Evolutionary conservation across 2,329 filamentous ascomycete species (phyloP).

Genomic region (Colletotrichum sp.): DNA sequence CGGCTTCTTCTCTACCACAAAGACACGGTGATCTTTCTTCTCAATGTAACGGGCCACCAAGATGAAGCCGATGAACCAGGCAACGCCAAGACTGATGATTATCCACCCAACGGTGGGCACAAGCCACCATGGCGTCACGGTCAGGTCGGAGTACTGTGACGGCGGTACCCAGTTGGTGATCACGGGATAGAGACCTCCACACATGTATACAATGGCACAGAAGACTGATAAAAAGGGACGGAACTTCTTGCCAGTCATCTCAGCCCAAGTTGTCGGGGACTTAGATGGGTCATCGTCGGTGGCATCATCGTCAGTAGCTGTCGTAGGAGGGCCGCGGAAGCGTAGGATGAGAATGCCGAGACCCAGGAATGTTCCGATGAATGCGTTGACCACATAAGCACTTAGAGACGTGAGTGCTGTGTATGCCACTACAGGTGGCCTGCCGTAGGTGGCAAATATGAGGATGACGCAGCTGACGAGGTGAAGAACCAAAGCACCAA

Average conservation of each 20-base stretch:
- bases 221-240: constrained; percentile 34
- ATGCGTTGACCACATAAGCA: constrained; percentile 38
- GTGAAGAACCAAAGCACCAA: constrained; percentile 39
- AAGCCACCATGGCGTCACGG: constrained; percentile 31
- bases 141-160: not conserved
- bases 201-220: constrained; percentile 32
- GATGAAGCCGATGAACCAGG: constrained; percentile 40
- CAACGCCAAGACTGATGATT: constrained; percentile 29
- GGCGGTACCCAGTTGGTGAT: constrained; percentile 37
- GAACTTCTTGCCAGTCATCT: constrained; percentile 35
- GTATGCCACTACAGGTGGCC: constrained; percentile 31
- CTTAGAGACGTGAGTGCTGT: constrained; percentile 33
- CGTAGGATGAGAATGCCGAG: constrained; percentile 40
- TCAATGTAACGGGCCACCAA: constrained; percentile 31
- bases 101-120: constrained; percentile 34
- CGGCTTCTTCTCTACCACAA: constrained; percentile 37
- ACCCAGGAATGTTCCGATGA: constrained; percentile 37
- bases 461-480: constrained; percentile 37
- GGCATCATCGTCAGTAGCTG: constrained; percentile 7
- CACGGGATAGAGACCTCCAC: constrained; percentile 37
- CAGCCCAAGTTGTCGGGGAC: constrained; percentile 29
- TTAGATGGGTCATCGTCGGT: constrained; percentile 4
- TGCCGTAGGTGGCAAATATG: constrained; percentile 36
- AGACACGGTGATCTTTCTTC: constrained; percentile 33
- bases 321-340: constrained; percentile 34